These are phyloP conservation scores for Agrocybe chaxingu DNA, from an alignment of 768 basidiomycete genomes.

Conservation along the genomic window DNA sequence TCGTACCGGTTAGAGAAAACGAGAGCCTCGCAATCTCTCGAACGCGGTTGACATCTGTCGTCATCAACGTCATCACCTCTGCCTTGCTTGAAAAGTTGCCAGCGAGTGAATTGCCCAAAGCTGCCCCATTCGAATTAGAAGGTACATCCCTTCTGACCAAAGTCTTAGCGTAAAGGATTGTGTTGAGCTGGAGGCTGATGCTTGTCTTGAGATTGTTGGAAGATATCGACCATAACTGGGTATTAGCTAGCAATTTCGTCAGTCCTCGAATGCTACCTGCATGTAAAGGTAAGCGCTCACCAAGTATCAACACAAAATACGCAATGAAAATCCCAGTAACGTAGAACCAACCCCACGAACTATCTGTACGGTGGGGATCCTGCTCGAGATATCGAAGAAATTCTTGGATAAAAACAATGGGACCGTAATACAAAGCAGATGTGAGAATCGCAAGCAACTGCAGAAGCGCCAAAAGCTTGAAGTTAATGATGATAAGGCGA, in stretches of 20 bases:
- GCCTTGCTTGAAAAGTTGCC: constrained; percentile 14
- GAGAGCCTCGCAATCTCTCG: constrained; percentile 10
- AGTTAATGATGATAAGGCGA: constrained; percentile 13
- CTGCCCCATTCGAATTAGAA: constrained; percentile 1
- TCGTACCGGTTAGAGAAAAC: constrained; percentile 11
- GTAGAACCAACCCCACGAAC: constrained; percentile 65
- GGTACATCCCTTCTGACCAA: constrained; percentile 19
- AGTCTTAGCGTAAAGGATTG: constrained; percentile 20
- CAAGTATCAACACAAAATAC: constrained; percentile 14
- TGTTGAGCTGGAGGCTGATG: constrained; percentile 18
- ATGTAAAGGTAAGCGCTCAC: constrained; percentile 1
- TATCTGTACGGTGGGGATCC: constrained; percentile 48
- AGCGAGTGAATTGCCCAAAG: not conserved
- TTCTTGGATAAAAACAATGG: constrained; percentile 47
- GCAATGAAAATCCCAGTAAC: constrained; percentile 20
- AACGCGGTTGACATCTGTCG: constrained; percentile 13
- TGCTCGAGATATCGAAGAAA: constrained; percentile 59
- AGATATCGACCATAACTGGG: constrained; percentile 16
- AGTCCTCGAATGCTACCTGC: not conserved
- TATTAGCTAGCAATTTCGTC: constrained; percentile 8
- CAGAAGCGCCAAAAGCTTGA: constrained; percentile 4
- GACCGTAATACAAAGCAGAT: constrained; percentile 16
- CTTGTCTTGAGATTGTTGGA: constrained; percentile 14
- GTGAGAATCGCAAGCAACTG: constrained; percentile 13
- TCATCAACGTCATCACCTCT: constrained; percentile 17